phyloP scores from a whole-genome alignment of 805 yeast genomes.

The Barnettozyma californica region DNA sequence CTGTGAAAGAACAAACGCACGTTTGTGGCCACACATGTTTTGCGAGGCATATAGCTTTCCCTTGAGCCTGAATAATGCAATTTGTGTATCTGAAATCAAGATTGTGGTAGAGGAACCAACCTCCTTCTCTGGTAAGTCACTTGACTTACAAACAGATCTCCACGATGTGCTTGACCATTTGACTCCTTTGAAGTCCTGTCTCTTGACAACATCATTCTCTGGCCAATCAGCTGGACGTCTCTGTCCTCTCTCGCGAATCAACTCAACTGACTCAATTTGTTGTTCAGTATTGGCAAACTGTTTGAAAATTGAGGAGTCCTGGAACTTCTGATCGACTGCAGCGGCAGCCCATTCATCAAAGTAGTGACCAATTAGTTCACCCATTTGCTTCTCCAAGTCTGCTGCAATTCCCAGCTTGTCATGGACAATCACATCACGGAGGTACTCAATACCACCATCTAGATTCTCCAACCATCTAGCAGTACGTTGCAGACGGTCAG shows the following conservation, averaged over 20 bases:
- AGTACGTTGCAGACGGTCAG: conserved; percentile 33
- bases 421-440: conserved; percentile 29
- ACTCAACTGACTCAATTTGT: conserved; percentile 28
- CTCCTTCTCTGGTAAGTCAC: conserved; percentile 25
- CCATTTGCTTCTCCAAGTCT: conserved; percentile 32
- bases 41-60: conserved; percentile 33
- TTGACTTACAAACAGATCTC: conserved; percentile 25
- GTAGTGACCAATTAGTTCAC: conserved; percentile 28
- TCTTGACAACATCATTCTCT: conserved; percentile 17
- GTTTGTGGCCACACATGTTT: conserved; percentile 36
- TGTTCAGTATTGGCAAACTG: conserved; percentile 30
- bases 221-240: conserved; percentile 35
- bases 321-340: conserved; percentile 14
- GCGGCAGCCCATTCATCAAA: conserved; percentile 33
- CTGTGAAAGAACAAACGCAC: conserved; percentile 34
- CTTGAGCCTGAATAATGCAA: conserved; percentile 31
- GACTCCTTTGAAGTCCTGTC: conserved; percentile 26
- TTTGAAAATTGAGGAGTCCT: conserved; percentile 24
- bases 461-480: conserved; percentile 34
- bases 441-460: conserved; percentile 33
- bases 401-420: conserved; percentile 33
- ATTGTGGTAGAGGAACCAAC: conserved; percentile 31
- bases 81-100: conserved; percentile 31
- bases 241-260: conserved; percentile 32
- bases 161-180: conserved; percentile 30